Percentiles rank a stretch among this genome's conserved stretches.
Evolutionary conservation across 169 alveolate species (phyloP).

Genomic region (Ichthyophthirius multifiliis): DNA sequence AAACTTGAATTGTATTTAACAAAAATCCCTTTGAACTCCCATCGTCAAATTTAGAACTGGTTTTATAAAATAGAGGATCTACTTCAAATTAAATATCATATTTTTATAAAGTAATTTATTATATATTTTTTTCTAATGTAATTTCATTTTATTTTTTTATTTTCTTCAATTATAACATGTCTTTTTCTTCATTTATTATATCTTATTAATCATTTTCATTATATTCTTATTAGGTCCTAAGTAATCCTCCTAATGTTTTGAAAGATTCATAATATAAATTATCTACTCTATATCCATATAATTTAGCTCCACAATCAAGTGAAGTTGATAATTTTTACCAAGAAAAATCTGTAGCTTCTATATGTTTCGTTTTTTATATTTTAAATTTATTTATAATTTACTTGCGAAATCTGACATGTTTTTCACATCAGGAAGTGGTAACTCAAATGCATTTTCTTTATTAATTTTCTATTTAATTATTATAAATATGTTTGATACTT

Average conservation of each 20-base stretch:
- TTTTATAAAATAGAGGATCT: not conserved
- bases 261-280: not conserved
- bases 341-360: not conserved
- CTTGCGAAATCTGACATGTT: slow-evolving; percentile 5
- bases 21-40: not conserved
- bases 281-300: slow-evolving; percentile 7
- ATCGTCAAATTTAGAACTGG: not conserved
- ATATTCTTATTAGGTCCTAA: not conserved
- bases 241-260: not conserved
- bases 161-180: not conserved
- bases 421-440: slow-evolving; percentile 5
- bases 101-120: not conserved
- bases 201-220: not conserved
- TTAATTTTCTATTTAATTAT: not conserved
- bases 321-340: slow-evolving; percentile 1
- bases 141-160: not conserved
- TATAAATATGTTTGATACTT: not conserved
- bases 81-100: slow-evolving; percentile 6
- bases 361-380: not conserved
- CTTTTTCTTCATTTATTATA: not conserved
- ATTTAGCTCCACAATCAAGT: not conserved
- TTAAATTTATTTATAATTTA: not conserved
- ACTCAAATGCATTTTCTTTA: not conserved
- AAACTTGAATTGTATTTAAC: not conserved
- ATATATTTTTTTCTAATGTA: not conserved